Conservation (phyloP, 1,284 basidiomycete genomes). For the Trichosporon faecale region DNA sequence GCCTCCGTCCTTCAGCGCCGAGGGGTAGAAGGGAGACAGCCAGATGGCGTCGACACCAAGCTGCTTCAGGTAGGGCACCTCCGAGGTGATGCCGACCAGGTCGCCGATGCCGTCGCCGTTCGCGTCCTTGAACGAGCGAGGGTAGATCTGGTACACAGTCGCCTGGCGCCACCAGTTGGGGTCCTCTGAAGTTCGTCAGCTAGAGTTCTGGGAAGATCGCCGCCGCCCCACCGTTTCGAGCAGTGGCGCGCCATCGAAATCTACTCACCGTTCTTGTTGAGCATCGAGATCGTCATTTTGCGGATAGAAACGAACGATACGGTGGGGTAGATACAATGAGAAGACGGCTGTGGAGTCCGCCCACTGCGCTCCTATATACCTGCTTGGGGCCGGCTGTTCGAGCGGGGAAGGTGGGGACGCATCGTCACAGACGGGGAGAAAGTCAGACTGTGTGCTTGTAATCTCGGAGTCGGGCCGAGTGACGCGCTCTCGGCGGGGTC, state of each 20-base stretch:
- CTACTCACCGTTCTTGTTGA: not conserved
- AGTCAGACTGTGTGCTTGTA: not conserved
- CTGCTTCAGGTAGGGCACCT: constrained; percentile 67
- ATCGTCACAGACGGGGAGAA: not conserved
- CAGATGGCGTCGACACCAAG: constrained; percentile 71
- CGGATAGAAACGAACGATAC: not conserved
- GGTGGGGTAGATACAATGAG: not conserved
- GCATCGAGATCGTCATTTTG: constrained; percentile 8
- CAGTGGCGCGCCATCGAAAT: not conserved
- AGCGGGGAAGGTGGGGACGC: not conserved
- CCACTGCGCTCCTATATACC: constrained; percentile 1
- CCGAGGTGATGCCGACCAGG: constrained; percentile 63
- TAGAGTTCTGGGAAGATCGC: not conserved
- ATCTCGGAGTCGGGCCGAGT: constrained; percentile 9
- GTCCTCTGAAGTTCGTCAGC: constrained; percentile 7
- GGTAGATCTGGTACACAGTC: constrained; percentile 71
- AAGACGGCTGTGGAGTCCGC: not conserved
- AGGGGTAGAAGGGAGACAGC: constrained; percentile 71
- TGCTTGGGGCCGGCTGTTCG: not conserved
- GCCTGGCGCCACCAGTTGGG: constrained; percentile 64
- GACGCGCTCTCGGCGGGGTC: not conserved
- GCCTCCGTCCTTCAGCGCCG: constrained; percentile 69
- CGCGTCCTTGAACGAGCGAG: constrained; percentile 64
- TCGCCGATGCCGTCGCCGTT: constrained; percentile 75
- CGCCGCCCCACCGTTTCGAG: not conserved